Base-by-base conservation (phyloP, 768 basidiomycete species). In the Sarcodon aspratus region DNA sequence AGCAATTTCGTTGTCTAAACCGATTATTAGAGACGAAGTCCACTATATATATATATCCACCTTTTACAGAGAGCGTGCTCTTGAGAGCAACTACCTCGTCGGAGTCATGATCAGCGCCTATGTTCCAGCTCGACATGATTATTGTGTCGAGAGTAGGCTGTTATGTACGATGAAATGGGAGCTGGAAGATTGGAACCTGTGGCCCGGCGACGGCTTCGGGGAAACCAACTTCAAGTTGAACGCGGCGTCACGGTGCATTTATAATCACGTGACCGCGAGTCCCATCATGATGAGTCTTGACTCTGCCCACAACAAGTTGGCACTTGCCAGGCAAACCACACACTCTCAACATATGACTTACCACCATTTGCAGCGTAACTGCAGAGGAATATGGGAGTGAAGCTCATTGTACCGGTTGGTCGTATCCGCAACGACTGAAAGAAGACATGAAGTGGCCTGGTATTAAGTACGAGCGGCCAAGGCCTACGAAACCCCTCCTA, bases 51-150 rank as follows among this genome's bases (percentile, higher is more conserved):
- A 46, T 33, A 33, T 48, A 27, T 58, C 13, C 40, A 69, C 68
- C 68, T 64, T 64, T 65, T 42, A 60, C 59, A 40, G 68, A 64
- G 12, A 67, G 52, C 36, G 52, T 62, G 34, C 66, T 64, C 57
- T 68, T 70, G 43, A 67, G 56, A 9, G 58, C 56, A 49, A 59
- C 61, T 0, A 66, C 59, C 52, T 68, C 63, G 50, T 68, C 67
- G 0, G 69, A 68, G 33, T 70, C 54, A 21, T 69, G 65, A 52
- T 68, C 54, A 56, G 64, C 67, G 9, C 68, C 68, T 13, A 69
- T 59, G 49, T 70, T 66, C 54, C 36, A 58, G 50, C 66, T 61
- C 34, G 68, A 66, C 69, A 70, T 71, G 51, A 52, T 45, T 50
- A 42, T 17, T 13, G 9, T 17, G 13, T 13, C 17, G 15, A 8